phyloP scores from a whole-genome alignment of 2,329 filamentous ascomycete genomes.

The Ophiostoma fasciatum region DNA sequence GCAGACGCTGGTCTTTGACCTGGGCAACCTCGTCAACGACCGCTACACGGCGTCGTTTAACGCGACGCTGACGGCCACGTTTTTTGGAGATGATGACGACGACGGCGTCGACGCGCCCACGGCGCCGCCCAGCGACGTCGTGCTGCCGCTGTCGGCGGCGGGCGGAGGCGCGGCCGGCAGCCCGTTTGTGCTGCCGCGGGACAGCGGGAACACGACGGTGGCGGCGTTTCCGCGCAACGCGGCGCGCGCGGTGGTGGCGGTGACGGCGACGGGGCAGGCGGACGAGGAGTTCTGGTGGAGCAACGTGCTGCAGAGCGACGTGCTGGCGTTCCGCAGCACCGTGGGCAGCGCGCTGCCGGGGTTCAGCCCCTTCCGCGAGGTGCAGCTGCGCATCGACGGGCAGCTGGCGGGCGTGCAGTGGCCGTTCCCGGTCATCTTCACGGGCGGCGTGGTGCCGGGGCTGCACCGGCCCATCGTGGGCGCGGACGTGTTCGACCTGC shows the following conservation, averaged over 20 bases:
- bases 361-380: constrained; percentile 60
- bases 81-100: constrained; percentile 34
- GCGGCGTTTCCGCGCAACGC: constrained; percentile 46
- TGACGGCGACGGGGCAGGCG: constrained; percentile 64
- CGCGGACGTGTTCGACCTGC: constrained; percentile 63
- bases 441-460: constrained; percentile 61
- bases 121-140: constrained; percentile 41
- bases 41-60: constrained; percentile 62
- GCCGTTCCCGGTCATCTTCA: constrained; percentile 74
- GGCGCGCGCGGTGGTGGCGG: constrained; percentile 55
- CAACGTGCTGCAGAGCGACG: constrained; percentile 53
- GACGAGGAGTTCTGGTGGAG: constrained; percentile 78
- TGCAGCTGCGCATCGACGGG: constrained; percentile 63
- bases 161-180: constrained; percentile 41
- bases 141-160: constrained; percentile 49
- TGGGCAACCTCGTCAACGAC: constrained; percentile 57
- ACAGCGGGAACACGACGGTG: constrained; percentile 44
- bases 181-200: constrained; percentile 52
- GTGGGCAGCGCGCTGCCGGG: constrained; percentile 43
- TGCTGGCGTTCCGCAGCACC: constrained; percentile 39
- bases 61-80: constrained; percentile 58
- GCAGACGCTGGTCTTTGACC: constrained; percentile 67
- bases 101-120: constrained; percentile 22
- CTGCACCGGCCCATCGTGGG: constrained; percentile 69
- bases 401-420: constrained; percentile 59